These are phyloP conservation scores for Fraxinus albicans DNA, from an alignment of 305 asterid species.

Conservation along the genomic window DNA sequence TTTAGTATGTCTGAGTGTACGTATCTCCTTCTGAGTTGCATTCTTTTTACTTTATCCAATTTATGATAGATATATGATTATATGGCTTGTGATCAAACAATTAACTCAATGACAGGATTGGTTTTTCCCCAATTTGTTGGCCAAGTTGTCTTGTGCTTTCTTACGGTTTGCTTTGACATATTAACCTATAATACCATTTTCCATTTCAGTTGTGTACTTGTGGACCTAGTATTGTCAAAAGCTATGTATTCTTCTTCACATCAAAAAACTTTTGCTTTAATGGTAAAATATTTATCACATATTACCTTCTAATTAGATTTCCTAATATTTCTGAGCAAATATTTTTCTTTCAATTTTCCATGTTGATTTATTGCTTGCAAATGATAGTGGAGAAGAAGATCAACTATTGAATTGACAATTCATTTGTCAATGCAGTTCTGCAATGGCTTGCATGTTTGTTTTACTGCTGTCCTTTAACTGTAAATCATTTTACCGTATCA, in stretches of 20 bases:
- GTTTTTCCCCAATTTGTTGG: not conserved
- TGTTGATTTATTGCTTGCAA: not conserved
- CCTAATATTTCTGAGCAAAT: not conserved
- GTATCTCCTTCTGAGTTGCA: not conserved
- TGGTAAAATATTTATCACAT: not conserved
- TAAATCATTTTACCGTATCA: not conserved
- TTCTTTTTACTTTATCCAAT: not conserved
- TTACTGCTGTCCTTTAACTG: not conserved
- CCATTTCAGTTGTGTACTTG: not conserved
- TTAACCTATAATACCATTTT: not conserved
- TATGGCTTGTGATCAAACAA: not conserved
- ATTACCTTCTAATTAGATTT: not conserved
- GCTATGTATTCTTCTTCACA: not conserved
- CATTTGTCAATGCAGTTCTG: not conserved
- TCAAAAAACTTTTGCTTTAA: not conserved
- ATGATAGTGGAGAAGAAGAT: not conserved
- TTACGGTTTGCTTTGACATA: not conserved
- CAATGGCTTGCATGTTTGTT: not conserved
- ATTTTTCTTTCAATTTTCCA: not conserved
- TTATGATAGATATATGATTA: not conserved
- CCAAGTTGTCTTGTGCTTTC: not conserved
- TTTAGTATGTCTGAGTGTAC: not conserved
- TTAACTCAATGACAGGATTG: not conserved
- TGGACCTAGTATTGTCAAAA: not conserved
- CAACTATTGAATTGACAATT: not conserved